These are phyloP conservation scores for Ceratocystis papillata DNA, from an alignment of 2,329 filamentous ascomycete genomes.

Conservation along the genomic window DNA sequence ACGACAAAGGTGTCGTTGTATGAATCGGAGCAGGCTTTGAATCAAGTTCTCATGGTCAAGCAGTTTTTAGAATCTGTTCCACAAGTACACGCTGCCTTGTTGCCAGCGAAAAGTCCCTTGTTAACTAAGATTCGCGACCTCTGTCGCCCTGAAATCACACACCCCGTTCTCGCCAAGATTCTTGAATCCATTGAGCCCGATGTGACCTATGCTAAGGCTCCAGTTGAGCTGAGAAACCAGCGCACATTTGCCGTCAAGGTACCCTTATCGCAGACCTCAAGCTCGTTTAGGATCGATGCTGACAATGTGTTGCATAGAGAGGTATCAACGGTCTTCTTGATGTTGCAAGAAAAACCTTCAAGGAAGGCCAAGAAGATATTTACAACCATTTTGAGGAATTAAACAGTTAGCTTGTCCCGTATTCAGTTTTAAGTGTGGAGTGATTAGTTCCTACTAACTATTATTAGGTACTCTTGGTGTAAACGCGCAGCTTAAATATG, in stretches of 20 bases:
- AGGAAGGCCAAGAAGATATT: slow-evolving; percentile 72
- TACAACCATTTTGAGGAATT: slow-evolving; percentile 59
- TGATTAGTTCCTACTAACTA: not conserved
- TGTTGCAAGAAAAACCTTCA: slow-evolving; percentile 78
- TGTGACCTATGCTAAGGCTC: slow-evolving; percentile 63
- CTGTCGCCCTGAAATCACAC: slow-evolving; percentile 53
- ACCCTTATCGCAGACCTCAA: slow-evolving; percentile 6
- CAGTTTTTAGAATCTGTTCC: slow-evolving; percentile 61
- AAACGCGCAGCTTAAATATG: slow-evolving; percentile 59
- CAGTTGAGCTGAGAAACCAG: slow-evolving; percentile 81
- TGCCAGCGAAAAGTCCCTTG: slow-evolving; percentile 51
- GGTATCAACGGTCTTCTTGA: slow-evolving; percentile 79
- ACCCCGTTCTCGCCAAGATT: slow-evolving; percentile 54
- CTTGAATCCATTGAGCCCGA: slow-evolving; percentile 65
- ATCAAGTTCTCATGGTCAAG: slow-evolving; percentile 78
- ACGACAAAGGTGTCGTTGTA: slow-evolving; percentile 54
- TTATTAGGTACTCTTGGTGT: slow-evolving; percentile 47
- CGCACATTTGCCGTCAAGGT: slow-evolving; percentile 80
- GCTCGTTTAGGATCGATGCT: not conserved
- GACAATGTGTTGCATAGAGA: slow-evolving; percentile 38
- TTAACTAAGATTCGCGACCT: slow-evolving; percentile 57
- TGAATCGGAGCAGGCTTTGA: slow-evolving; percentile 69
- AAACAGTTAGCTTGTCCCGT: slow-evolving; percentile 38
- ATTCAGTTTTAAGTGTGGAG: no score
- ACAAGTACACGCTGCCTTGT: slow-evolving; percentile 57